Evolutionary conservation across 2,329 filamentous ascomycete species (phyloP).

Genomic region (Tolypocladium pustulatum): DNA sequence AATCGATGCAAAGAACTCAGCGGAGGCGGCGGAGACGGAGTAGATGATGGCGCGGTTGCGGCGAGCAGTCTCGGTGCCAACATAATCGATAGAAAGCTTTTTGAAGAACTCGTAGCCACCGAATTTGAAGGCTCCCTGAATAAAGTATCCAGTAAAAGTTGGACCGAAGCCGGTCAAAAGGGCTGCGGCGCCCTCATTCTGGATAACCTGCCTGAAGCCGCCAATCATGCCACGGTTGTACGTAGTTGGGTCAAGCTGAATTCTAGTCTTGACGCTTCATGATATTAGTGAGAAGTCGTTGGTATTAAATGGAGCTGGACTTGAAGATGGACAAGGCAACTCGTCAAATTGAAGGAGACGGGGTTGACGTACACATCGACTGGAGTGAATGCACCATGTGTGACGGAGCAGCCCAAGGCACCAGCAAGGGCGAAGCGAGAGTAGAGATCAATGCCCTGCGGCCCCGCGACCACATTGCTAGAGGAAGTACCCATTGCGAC

Average conservation of each 20-base stretch:
- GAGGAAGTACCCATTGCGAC: too few relatives aligned
- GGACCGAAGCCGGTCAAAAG: slow-evolving; percentile 79
- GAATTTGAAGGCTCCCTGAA: slow-evolving; percentile 89
- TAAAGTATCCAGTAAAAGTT: slow-evolving; percentile 84
- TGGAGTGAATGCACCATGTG: slow-evolving; percentile 91
- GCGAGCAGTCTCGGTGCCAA: slow-evolving; percentile 67
- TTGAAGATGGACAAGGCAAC: too few relatives aligned
- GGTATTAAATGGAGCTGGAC: too few relatives aligned
- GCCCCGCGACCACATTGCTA: too few relatives aligned
- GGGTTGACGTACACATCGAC: slow-evolving; percentile 76
- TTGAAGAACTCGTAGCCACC: slow-evolving; percentile 96
- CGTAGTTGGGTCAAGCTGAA: slow-evolving; percentile 81
- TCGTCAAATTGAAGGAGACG: too few relatives aligned
- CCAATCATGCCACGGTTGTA: slow-evolving; percentile 85
- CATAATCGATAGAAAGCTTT: slow-evolving; percentile 71
- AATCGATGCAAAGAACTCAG: slow-evolving; percentile 65
- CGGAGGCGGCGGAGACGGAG: slow-evolving; percentile 56
- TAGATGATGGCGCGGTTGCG: slow-evolving; percentile 77
- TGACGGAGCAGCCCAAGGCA: slow-evolving; percentile 95
- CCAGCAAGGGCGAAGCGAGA: slow-evolving; percentile 94
- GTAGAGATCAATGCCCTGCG: slow-evolving; percentile 60
- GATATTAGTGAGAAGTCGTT: not conserved
- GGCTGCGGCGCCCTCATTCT: slow-evolving; percentile 75
- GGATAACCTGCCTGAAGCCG: slow-evolving; percentile 76
- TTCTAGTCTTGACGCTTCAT: slow-evolving; percentile 82